phyloP scores from a whole-genome alignment of 495 filamentous ascomycete species.

The Acidiella bohemica region DNA sequence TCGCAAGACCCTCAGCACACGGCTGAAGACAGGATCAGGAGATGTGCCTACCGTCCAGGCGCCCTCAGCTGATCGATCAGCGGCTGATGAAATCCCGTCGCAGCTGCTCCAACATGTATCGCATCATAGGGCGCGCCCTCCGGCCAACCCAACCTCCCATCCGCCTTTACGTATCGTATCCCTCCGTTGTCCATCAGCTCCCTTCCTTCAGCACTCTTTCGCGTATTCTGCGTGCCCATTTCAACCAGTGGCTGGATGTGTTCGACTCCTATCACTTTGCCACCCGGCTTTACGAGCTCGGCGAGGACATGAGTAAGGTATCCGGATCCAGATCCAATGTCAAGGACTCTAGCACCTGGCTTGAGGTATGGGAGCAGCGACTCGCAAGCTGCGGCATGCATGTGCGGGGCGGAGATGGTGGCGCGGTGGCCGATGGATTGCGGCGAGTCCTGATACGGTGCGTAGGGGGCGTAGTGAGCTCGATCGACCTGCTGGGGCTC shows the following conservation, averaged over 20 bases:
- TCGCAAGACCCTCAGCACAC: too few species aligned
- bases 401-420: constrained; percentile 94
- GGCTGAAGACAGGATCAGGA: too few species aligned
- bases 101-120: constrained; percentile 91
- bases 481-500: too few species aligned
- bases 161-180: constrained; percentile 63
- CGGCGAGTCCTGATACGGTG: constrained; percentile 78
- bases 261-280: constrained; percentile 68
- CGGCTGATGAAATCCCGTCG: constrained; percentile 53
- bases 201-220: constrained; percentile 53
- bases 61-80: constrained; percentile 65
- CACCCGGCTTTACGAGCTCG: constrained; percentile 52
- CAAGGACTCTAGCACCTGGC: constrained; percentile 50
- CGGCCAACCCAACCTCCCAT: constrained; percentile 62
- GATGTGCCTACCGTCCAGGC: constrained; percentile 47
- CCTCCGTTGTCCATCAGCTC: constrained; percentile 43
- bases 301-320: constrained; percentile 87
- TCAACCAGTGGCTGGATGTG: constrained; percentile 71
- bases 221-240: constrained; percentile 59
- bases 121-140: constrained; percentile 59
- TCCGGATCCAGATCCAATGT: constrained; percentile 81
- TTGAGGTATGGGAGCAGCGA: constrained; percentile 40
- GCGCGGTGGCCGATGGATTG: constrained; percentile 77
- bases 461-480: constrained; percentile 57
- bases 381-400: constrained; percentile 61